These are phyloP conservation scores for Melampsora americana DNA, from an alignment of 1,284 basidiomycete genomes.

Conservation along the genomic window DNA sequence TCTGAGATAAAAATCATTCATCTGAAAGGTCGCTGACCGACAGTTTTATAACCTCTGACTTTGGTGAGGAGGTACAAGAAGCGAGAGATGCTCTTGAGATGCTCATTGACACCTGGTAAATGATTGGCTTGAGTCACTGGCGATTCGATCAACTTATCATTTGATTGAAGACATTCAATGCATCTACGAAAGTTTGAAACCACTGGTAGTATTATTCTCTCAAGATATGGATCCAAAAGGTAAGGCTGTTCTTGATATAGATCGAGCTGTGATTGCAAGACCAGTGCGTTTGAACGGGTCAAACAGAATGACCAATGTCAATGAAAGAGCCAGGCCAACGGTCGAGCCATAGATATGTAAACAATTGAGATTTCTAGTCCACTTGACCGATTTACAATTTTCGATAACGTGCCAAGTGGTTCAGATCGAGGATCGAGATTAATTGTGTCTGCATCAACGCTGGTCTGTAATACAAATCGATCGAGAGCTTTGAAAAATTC, in stretches of 20 bases:
- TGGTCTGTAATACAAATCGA: conserved; percentile 23
- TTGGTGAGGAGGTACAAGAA: conserved; percentile 82
- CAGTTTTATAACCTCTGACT: conserved; percentile 84
- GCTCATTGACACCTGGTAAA: conserved; percentile 37
- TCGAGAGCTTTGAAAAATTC: conserved; percentile 22
- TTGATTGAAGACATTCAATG: conserved; percentile 59
- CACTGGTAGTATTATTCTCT: conserved; percentile 72
- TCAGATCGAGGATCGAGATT: conserved; percentile 1
- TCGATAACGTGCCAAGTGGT: neutral
- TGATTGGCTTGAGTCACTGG: neutral
- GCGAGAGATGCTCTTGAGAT: conserved; percentile 61
- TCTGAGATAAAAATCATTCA: neutral
- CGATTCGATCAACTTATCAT: conserved; percentile 44
- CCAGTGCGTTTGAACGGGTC: no score
- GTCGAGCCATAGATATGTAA: neutral
- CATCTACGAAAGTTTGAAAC: conserved; percentile 65
- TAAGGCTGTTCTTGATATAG: conserved; percentile 91
- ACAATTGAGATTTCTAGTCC: neutral
- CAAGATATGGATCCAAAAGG: conserved; percentile 92
- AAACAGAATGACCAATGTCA: neutral
- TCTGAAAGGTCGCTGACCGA: conserved; percentile 64
- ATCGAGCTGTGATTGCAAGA: conserved; percentile 63
- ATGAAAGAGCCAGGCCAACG: neutral
- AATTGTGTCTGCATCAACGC: neutral
- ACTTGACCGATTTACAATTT: neutral